Evolutionary conservation across 2,329 filamentous ascomycete genomes (phyloP).

Genomic region (Metarhizium robertsii): DNA sequence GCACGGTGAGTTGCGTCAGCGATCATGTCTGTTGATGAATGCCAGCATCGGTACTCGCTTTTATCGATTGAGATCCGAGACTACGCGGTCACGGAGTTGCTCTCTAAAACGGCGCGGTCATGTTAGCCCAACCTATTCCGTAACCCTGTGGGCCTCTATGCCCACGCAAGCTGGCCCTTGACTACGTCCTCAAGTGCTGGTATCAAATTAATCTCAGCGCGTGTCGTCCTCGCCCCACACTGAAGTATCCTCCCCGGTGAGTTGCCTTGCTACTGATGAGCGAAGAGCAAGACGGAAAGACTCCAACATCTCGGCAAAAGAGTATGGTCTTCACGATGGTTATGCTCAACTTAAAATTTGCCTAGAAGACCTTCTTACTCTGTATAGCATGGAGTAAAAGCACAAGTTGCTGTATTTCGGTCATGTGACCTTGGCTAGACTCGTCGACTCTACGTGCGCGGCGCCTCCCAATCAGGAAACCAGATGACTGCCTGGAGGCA

Average conservation of each 20-base stretch:
- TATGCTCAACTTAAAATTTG: not conserved
- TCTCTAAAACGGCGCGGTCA: too few species aligned
- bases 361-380: too few species aligned
- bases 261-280: not conserved
- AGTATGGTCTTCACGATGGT: not conserved
- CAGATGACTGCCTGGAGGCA: not conserved
- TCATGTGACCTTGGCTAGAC: constrained; percentile 6
- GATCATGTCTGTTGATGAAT: not conserved
- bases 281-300: not conserved
- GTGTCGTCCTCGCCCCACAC: not conserved
- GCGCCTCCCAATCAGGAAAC: not conserved
- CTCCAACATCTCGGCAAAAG: not conserved
- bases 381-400: too few species aligned
- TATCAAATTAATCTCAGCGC: not conserved
- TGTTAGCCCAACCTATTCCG: too few species aligned
- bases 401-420: not conserved
- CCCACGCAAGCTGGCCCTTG: too few species aligned
- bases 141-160: too few species aligned
- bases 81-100: too few species aligned
- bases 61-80: not conserved
- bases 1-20: not conserved
- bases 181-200: too few species aligned
- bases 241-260: not conserved
- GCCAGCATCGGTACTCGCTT: not conserved
- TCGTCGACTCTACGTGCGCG: not conserved